Conservation (phyloP, 176 grass and related monocot genomes). For the Oryza australiensis region DNA sequence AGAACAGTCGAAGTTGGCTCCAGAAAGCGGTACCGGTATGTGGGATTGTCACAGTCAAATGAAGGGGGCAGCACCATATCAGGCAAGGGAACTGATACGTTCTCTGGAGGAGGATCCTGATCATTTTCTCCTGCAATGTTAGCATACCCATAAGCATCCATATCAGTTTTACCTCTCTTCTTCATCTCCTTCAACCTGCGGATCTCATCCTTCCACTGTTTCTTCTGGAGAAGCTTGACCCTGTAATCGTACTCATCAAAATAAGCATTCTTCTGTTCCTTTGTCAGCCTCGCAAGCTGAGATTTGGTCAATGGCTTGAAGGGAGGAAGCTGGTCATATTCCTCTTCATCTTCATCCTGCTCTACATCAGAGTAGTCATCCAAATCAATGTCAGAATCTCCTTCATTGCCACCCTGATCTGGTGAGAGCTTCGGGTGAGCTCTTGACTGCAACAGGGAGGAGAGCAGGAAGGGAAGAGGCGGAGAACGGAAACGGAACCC, state of each 20-base stretch:
- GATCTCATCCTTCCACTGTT: constrained; percentile 97
- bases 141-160: constrained; percentile 59
- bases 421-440: constrained; percentile 68
- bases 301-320: constrained; percentile 91
- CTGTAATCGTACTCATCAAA: constrained; percentile 99
- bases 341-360: constrained; percentile 89
- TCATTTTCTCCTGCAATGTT: constrained; percentile 55
- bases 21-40: constrained; percentile 85
- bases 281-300: constrained; percentile 79
- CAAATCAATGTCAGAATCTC: constrained; percentile 70
- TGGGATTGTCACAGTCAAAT: constrained; percentile 81
- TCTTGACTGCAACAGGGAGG: constrained; percentile 79
- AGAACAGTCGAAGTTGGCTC: constrained; percentile 73
- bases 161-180: constrained; percentile 58
- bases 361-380: constrained; percentile 82
- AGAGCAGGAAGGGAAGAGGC: constrained; percentile 75
- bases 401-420: constrained; percentile 66
- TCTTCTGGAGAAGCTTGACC: constrained; percentile 95
- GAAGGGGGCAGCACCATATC: constrained; percentile 90
- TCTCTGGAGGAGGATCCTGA: constrained; percentile 82
- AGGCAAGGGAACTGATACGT: constrained; percentile 78
- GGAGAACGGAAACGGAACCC: constrained; percentile 66
- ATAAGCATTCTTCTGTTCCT: constrained; percentile 86
- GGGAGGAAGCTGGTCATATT: constrained; percentile 91
- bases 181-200: constrained; percentile 93